Conservation (phyloP, 2,329 filamentous ascomycete genomes). For the Fusarium heterosporum region DNA sequence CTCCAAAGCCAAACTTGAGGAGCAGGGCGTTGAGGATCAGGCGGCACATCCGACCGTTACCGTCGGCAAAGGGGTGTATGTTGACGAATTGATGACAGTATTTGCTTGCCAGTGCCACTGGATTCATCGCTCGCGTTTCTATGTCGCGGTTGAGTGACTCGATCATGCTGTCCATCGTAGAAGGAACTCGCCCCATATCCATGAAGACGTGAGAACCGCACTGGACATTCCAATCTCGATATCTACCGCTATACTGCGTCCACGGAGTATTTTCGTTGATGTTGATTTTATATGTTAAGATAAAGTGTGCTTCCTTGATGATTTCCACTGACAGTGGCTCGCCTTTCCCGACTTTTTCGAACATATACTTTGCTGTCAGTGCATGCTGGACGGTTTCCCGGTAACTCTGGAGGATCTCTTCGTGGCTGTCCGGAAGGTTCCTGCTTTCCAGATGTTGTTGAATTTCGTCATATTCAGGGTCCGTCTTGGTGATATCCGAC, state of each 20-base stretch:
- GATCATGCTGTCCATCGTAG: constrained; percentile 46
- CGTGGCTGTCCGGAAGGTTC: neutral
- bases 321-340: constrained; percentile 34
- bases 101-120: constrained; percentile 44
- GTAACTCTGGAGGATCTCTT: neutral
- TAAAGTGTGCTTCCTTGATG: constrained; percentile 42
- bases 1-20: constrained; percentile 38
- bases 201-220: neutral
- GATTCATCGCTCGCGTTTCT: constrained; percentile 25
- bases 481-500: neutral
- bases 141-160: constrained; percentile 41
- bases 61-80: constrained; percentile 54
- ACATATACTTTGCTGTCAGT: constrained; percentile 30
- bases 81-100: constrained; percentile 49
- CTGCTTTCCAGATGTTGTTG: neutral
- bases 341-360: constrained; percentile 10
- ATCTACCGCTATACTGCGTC: constrained; percentile 36
- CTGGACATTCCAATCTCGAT: constrained; percentile 40
- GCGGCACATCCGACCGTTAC: constrained; percentile 51
- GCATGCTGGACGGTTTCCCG: constrained; percentile 36
- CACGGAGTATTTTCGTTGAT: constrained; percentile 4
- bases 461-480: neutral
- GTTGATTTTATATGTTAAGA: constrained; percentile 31
- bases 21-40: constrained; percentile 52
- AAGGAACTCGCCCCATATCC: neutral